These are phyloP conservation scores for Trichophaea hybrida DNA, from an alignment of 2,329 filamentous ascomycete species.

Conservation along the genomic window DNA sequence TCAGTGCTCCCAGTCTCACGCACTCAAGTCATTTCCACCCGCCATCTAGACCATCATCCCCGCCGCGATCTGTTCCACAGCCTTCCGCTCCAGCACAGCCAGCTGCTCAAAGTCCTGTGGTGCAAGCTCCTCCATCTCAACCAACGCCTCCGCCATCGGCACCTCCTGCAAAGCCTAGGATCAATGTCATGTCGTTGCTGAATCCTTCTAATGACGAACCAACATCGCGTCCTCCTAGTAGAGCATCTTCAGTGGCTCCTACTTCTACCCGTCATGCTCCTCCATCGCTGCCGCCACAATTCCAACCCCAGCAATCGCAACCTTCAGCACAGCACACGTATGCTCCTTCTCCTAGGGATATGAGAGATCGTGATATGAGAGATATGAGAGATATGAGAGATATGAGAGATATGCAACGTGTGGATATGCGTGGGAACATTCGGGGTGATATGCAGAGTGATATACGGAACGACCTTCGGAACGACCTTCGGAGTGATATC, in stretches of 20 bases:
- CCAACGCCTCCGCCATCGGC: constrained; percentile 5
- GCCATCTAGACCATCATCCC: constrained; percentile 9
- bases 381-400: not conserved
- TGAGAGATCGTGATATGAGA: not conserved
- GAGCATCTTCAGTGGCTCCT: not conserved
- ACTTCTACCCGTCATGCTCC: not conserved
- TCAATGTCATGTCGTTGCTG: constrained; percentile 18
- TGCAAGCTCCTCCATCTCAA: not conserved
- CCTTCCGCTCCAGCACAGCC: not conserved
- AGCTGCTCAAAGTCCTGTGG: not conserved
- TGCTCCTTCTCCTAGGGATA: not conserved
- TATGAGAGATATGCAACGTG: not conserved
- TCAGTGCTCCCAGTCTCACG: not conserved
- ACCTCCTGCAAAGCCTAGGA: constrained; percentile 11
- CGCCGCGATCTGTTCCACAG: constrained; percentile 1
- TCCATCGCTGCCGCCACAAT: not conserved
- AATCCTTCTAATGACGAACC: constrained; percentile 18
- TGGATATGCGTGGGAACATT: not conserved
- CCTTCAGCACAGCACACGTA: not conserved
- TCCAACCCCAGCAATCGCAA: constrained; percentile 11
- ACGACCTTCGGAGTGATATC: not conserved
- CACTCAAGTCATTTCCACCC: constrained; percentile 7
- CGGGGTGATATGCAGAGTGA: not conserved
- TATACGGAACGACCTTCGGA: not conserved
- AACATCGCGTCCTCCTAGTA: not conserved